These are phyloP conservation scores for Emmonsia crescens DNA, from an alignment of 2,329 filamentous ascomycete species.

Conservation along the genomic window DNA sequence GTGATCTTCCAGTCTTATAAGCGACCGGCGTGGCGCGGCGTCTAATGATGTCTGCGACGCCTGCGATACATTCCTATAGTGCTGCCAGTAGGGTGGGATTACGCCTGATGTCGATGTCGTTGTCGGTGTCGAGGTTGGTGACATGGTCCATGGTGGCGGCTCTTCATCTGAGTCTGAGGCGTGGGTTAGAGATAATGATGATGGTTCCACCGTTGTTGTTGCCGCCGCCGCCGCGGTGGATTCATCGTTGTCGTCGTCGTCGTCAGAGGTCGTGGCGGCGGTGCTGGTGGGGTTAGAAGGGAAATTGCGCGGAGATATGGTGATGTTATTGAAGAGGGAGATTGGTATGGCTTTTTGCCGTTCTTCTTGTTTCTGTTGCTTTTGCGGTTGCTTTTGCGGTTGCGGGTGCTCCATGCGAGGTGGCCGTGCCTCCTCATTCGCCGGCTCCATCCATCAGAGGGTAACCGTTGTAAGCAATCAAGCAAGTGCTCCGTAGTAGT, in stretches of 20 bases:
- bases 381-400: slow-evolving; percentile 4
- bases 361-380: background rate
- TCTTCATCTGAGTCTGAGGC: background rate
- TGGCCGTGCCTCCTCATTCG: slow-evolving; percentile 28
- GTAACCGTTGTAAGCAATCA: background rate
- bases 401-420: slow-evolving; percentile 18
- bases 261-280: background rate
- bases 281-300: background rate
- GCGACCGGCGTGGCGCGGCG: slow-evolving; percentile 18
- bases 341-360: background rate
- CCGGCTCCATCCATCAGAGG: slow-evolving; percentile 33
- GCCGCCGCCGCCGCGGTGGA: background rate
- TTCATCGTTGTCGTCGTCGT: background rate
- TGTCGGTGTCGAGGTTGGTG: slow-evolving; percentile 9
- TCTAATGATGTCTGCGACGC: slow-evolving; percentile 30
- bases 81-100: slow-evolving; percentile 38
- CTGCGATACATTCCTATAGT: slow-evolving; percentile 32
- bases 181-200: background rate
- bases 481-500: background rate
- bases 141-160: background rate
- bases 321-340: background rate
- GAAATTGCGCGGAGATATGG: background rate
- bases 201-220: background rate
- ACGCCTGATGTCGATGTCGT: slow-evolving; percentile 22
- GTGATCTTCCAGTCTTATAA: slow-evolving; percentile 54